Percentiles rank a stretch among this genome's conserved stretches.
phyloP scores from a whole-genome alignment of 257 asterid genomes.

The Solanum infundibuliforme region DNA sequence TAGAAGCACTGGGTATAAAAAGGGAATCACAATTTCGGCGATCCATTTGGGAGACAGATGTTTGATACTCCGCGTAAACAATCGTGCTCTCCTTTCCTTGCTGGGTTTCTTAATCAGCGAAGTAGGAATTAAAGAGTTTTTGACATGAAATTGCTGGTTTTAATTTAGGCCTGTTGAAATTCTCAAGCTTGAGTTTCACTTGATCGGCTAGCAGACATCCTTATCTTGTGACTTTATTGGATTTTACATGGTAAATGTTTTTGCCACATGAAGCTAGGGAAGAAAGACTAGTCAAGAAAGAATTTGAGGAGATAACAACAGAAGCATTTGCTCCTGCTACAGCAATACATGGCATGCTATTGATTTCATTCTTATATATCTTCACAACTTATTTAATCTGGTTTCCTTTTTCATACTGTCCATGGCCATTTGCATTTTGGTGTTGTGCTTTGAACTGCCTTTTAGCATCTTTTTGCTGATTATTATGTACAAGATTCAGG shows the following conservation, averaged over 20 bases:
- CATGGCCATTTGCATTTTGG: not conserved
- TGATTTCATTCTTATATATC: not conserved
- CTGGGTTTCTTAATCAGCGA: not conserved
- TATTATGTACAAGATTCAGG: not conserved
- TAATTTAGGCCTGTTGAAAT: not conserved
- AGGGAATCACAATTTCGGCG: not conserved
- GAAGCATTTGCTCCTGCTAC: not conserved
- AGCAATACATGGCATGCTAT: slow-evolving; percentile 1
- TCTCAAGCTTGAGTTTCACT: not conserved
- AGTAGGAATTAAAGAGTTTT: not conserved
- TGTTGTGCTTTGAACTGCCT: not conserved
- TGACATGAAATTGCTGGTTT: not conserved
- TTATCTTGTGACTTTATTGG: not conserved
- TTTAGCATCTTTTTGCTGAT: not conserved
- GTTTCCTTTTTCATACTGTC: not conserved
- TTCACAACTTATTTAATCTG: not conserved
- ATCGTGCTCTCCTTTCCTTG: not conserved
- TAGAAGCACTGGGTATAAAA: not conserved
- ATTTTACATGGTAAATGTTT: not conserved
- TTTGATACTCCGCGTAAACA: not conserved
- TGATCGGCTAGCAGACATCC: not conserved
- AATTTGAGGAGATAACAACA: not conserved
- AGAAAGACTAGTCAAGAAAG: not conserved
- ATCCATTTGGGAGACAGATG: not conserved
- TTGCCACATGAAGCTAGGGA: not conserved